phyloP scores from a whole-genome alignment of 1,284 basidiomycete genomes.

The Thecaphora frezii region DNA sequence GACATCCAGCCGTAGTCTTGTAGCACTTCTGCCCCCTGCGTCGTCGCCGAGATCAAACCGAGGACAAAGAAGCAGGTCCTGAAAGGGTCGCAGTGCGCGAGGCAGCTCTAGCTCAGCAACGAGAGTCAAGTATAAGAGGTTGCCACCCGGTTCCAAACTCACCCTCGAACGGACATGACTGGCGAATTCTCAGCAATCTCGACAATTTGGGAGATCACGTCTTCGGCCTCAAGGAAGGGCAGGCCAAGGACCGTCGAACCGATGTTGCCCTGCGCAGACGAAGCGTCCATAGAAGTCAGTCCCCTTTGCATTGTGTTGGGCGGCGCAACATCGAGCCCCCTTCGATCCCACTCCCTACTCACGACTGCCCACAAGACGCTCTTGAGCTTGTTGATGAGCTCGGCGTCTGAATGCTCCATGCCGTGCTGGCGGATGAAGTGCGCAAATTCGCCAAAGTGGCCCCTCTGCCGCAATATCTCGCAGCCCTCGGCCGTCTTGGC shows the following conservation, averaged over 20 bases:
- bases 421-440: constrained; percentile 86
- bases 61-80: constrained; percentile 93
- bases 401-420: constrained; percentile 77
- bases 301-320: too few relatives aligned
- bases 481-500: constrained; percentile 93
- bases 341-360: too few relatives aligned
- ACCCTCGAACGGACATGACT: constrained; percentile 92
- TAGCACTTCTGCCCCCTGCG: constrained; percentile 76
- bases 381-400: constrained; percentile 84
- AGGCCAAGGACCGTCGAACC: constrained; percentile 86
- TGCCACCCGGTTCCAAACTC: constrained; percentile 49
- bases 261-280: constrained; percentile 72
- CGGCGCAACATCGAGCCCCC: too few relatives aligned
- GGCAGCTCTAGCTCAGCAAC: constrained; percentile 13
- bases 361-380: constrained; percentile 96
- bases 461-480: constrained; percentile 81
- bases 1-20: constrained; percentile 81
- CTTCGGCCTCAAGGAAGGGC: constrained; percentile 91
- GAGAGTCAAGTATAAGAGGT: constrained; percentile 2
- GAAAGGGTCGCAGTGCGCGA: constrained; percentile 2
- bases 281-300: constrained; percentile 1
- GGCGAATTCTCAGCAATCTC: constrained; percentile 86
- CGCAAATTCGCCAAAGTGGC: constrained; percentile 87
- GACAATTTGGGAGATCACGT: constrained; percentile 83
- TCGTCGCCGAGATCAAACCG: constrained; percentile 75